A percentile compares a stretch with the other conserved stretches of the same genome.
These are phyloP conservation scores for Plasmopara halstedii DNA, from an alignment of 352 stramenopile species.

Conservation along the genomic window DNA sequence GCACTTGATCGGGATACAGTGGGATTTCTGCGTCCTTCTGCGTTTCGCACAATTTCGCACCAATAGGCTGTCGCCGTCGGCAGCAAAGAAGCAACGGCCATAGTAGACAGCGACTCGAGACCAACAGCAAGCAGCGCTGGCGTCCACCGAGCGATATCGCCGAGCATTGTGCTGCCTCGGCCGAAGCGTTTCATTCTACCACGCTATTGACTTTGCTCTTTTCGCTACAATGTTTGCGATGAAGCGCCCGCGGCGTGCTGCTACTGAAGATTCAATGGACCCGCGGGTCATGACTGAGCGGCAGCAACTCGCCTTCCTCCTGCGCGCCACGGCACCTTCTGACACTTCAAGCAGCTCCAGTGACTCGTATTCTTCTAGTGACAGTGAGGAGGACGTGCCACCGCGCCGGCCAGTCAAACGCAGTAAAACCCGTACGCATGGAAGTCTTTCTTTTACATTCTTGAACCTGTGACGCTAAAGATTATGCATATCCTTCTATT, in stretches of 20 bases:
- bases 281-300: constrained; percentile 77
- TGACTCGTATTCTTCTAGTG: constrained; percentile 20
- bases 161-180: constrained; percentile 19
- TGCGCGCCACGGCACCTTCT: constrained; percentile 64
- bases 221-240: constrained; percentile 13
- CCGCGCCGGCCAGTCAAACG: constrained; percentile 20
- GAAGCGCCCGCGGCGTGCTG: constrained; percentile 24
- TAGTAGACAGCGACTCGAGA: constrained; percentile 10
- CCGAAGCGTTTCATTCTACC: constrained; percentile 1
- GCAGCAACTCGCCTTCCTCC: constrained; percentile 75
- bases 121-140: constrained; percentile 21
- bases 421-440: constrained; percentile 20
- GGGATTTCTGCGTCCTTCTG: constrained; percentile 13
- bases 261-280: constrained; percentile 28
- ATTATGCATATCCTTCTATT: constrained; percentile 3
- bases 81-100: constrained; percentile 20
- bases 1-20: constrained; percentile 18
- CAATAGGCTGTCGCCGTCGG: constrained; percentile 9
- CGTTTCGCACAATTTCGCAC: constrained; percentile 14
- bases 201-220: neutral
- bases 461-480: constrained; percentile 1
- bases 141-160: constrained; percentile 22
- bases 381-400: constrained; percentile 19
- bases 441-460: constrained; percentile 4
- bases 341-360: constrained; percentile 26